Base-by-base conservation (phyloP, 306 rosid genomes). In the Pueraria montana region DNA sequence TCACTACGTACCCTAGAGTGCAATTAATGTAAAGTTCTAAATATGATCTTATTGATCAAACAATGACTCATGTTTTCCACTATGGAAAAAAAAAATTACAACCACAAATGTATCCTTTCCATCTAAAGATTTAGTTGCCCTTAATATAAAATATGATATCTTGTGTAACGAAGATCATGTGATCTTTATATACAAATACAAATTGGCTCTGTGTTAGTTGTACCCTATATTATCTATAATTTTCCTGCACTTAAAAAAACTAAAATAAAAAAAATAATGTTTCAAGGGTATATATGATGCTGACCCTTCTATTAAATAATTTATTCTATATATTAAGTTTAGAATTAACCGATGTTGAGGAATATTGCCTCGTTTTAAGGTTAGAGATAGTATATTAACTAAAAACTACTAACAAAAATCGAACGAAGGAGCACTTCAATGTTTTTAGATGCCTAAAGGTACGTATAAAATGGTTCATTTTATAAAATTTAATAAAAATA, bases 131-230 rank as follows among this genome's bases (percentile, higher is more conserved):
- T 63, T 1, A 16, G 20, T 32, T 32, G 70, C 70, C 12, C 23
- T 64, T 17, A 17, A 32, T 14, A 30, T 64, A 27, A 27, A 56
- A 76, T 40, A 76, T 76, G 8, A 56, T 76, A 58, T 76, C 69
- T 75, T 14, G 10, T 58, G 42, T 8, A 38, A 40, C 18, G 14
- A 75, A 58, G 55, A 75, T 40, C 27, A 40, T 56, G 53, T 14
- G 69, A 56, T 58, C 53, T n/a, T n/a, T 32, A 34, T 69, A 20
- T 11, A 11, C 6, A 5, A 52, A n/a, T 10, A 20, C 3, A 32
- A 74, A 11, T 53, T 13, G 20, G 30, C 3, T 74, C 66, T n/a
- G n/a, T 18, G 50, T 53, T 55, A 13, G 78, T 11, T 74, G 23
- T 21, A 20, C n/a, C 32, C 27, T 24, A 12, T 46, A 38, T 30